Evolutionary conservation across 2,329 filamentous ascomycete genomes (phyloP).

Genomic region (Ophiostoma populinum): DNA sequence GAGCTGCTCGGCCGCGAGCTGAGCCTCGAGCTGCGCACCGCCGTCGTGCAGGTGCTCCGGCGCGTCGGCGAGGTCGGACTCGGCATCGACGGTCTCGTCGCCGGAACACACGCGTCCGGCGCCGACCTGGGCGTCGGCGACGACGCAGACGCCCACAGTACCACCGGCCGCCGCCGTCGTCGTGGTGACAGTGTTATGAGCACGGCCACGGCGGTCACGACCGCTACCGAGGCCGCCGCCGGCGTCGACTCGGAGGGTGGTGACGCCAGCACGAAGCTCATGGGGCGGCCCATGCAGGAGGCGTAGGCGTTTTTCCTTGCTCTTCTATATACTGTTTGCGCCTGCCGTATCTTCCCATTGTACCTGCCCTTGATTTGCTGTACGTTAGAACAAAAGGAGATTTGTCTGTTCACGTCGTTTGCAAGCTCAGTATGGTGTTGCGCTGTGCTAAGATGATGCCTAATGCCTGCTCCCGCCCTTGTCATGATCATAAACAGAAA

Average conservation of each 20-base stretch:
- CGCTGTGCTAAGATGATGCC: neutral
- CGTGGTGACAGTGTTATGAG: slow-evolving; percentile 11
- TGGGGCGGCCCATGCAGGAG: slow-evolving; percentile 12
- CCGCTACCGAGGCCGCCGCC: slow-evolving; percentile 1
- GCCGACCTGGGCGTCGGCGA: slow-evolving; percentile 3
- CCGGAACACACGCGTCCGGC: neutral
- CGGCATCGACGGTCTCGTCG: slow-evolving; percentile 32
- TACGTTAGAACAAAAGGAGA: no score
- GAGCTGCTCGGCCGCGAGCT: slow-evolving; percentile 73
- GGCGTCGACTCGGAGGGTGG: slow-evolving; percentile 13
- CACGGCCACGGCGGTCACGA: slow-evolving; percentile 8
- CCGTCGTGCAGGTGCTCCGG: slow-evolving; percentile 60
- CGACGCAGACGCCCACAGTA: neutral
- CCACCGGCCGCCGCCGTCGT: slow-evolving; percentile 1
- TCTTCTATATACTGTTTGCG: neutral
- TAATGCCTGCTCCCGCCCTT: no score
- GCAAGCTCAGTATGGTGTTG: no score
- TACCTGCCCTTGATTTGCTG: no score
- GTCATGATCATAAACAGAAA: no score
- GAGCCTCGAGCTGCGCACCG: slow-evolving; percentile 57
- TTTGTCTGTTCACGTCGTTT: no score
- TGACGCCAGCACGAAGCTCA: slow-evolving; percentile 13
- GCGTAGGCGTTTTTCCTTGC: neutral
- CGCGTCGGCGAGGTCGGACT: slow-evolving; percentile 66
- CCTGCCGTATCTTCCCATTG: neutral